A percentile compares a stretch with the other conserved stretches of the same genome.
Conservation (phyloP, 805 yeast species). For the Jamesozyma piceae region DNA sequence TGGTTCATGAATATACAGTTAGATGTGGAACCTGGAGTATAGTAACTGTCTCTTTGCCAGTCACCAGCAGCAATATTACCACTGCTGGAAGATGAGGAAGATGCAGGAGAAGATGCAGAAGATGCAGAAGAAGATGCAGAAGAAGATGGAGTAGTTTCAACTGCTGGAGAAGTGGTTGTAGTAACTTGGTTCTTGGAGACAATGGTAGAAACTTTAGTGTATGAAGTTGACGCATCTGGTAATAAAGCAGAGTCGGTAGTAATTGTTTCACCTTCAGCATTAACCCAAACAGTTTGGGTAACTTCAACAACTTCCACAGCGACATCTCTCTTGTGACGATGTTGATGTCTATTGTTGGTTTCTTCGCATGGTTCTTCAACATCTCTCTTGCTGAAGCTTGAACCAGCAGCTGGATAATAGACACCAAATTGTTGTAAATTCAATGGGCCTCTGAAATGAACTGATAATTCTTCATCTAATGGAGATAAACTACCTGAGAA, state of each 20-base stretch:
- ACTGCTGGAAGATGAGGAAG: constrained; percentile 32
- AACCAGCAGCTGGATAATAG: constrained; percentile 56
- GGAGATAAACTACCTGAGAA: constrained; percentile 65
- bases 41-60: constrained; percentile 75
- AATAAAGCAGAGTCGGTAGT: constrained; percentile 12
- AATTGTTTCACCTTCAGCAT: constrained; percentile 39
- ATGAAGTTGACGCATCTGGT: constrained; percentile 9
- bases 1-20: constrained; percentile 80
- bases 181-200: constrained; percentile 9
- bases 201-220: constrained; percentile 8
- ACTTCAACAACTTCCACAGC: constrained; percentile 60
- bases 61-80: constrained; percentile 38
- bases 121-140: constrained; percentile 26
- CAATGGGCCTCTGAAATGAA: constrained; percentile 73
- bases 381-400: constrained; percentile 36
- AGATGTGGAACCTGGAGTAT: constrained; percentile 57
- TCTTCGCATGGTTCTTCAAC: constrained; percentile 26
- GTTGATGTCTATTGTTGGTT: constrained; percentile 15
- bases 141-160: constrained; percentile 3
- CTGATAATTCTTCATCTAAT: constrained; percentile 57
- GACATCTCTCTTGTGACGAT: constrained; percentile 50
- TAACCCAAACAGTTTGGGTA: constrained; percentile 68
- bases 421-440: constrained; percentile 67
- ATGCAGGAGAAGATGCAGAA: constrained; percentile 23
- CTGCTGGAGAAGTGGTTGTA: constrained; percentile 11